phyloP scores from a whole-genome alignment of 2,329 filamentous ascomycete species.

The Blumeriella jaapii region DNA sequence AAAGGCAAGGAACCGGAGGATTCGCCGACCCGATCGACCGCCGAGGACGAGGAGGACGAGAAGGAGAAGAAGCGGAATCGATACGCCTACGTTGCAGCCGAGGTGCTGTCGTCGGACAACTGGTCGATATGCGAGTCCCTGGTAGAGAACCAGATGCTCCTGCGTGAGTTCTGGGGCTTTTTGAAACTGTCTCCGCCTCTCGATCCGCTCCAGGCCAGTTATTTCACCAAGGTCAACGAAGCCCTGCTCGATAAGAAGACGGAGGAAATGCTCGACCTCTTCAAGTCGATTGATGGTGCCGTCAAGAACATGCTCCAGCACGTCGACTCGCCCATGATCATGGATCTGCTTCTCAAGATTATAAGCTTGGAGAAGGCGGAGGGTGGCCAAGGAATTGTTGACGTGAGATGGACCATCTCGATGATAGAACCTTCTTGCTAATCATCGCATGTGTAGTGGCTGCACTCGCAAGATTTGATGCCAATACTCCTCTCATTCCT shows the following conservation, averaged over 20 bases:
- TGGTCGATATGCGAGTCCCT: conserved; percentile 94
- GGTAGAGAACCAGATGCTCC: conserved; percentile 67
- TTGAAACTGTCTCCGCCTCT: conserved; percentile 73
- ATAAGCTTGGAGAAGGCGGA: conserved; percentile 92
- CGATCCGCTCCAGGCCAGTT: conserved; percentile 87
- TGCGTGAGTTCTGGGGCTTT: conserved; percentile 86
- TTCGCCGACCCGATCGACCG: conserved; percentile 37
- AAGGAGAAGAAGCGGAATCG: conserved; percentile 84
- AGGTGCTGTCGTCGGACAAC: conserved; percentile 88
- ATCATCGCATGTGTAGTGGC: conserved; percentile 52
- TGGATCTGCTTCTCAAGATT: conserved; percentile 94
- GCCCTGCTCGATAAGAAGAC: conserved; percentile 97
- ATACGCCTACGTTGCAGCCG: conserved; percentile 86
- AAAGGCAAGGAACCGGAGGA: conserved; percentile 37
- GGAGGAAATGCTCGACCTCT: conserved; percentile 85
- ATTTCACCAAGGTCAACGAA: conserved; percentile 98
- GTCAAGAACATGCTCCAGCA: conserved; percentile 81
- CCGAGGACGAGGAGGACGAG: conserved; percentile 53
- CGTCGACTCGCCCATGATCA: conserved; percentile 95
- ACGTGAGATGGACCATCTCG: conserved; percentile 45
- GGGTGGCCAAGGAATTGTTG: conserved; percentile 82
- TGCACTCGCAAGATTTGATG: conserved; percentile 80
- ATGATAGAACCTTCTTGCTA: neutral
- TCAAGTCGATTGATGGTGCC: conserved; percentile 73
- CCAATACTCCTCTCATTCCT: conserved; percentile 80